These are phyloP conservation scores for Erysimum cheiri DNA, from an alignment of 441 rosid genomes.

Conservation along the genomic window DNA sequence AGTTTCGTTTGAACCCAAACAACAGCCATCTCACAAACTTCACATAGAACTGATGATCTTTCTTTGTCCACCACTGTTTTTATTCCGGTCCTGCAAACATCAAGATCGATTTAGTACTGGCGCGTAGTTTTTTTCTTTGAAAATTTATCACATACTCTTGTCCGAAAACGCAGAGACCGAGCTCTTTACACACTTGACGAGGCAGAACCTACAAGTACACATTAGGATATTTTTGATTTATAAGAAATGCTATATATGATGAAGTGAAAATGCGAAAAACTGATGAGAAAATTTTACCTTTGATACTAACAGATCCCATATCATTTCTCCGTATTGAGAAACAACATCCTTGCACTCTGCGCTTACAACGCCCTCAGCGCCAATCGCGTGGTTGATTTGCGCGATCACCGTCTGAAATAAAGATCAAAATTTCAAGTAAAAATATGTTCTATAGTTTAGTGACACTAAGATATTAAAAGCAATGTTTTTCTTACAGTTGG, in stretches of 20 bases:
- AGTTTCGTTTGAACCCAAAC: conserved; percentile 76
- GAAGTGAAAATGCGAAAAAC: not conserved
- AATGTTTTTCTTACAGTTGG: conserved; percentile 59
- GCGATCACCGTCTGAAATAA: conserved; percentile 59
- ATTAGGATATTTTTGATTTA: not conserved
- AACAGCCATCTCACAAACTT: conserved; percentile 73
- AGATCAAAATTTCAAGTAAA: not conserved
- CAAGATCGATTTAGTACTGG: not conserved
- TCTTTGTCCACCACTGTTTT: conserved; percentile 53
- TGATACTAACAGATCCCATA: conserved; percentile 72
- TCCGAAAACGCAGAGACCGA: conserved; percentile 59
- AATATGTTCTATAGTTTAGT: not conserved
- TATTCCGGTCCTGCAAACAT: conserved; percentile 46
- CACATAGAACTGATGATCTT: conserved; percentile 50
- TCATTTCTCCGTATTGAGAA: conserved; percentile 68
- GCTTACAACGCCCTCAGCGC: conserved; percentile 72
- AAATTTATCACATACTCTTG: conserved; percentile 24
- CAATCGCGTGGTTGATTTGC: conserved; percentile 83
- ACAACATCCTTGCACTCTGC: conserved; percentile 76
- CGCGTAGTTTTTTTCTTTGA: not conserved
- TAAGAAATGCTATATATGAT: not conserved
- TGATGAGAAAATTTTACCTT: conserved; percentile 49
- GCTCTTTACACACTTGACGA: conserved; percentile 57
- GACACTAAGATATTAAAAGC: not conserved
- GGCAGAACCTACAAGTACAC: conserved; percentile 57